Base-by-base conservation (phyloP, 2,329 filamentous ascomycete species). In the Pyrenochaeta sp. region DNA sequence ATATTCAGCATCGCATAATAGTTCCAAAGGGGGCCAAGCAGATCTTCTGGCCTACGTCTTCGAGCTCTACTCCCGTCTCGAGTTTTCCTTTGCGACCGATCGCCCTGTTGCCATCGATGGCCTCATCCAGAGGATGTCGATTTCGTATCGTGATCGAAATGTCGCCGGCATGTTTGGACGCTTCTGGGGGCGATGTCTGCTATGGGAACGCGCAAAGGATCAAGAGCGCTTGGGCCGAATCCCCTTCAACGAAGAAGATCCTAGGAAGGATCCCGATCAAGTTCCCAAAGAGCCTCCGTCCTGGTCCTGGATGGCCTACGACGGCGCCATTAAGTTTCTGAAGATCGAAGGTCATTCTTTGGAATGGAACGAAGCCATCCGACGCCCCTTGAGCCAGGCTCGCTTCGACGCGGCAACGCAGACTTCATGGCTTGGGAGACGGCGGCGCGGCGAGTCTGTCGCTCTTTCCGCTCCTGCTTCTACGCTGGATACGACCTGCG, bases 101-200 rank as follows among this genome's bases (percentile, higher is more conserved):
- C n/a, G 6, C 5, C 29, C 29, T 5, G 17, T 32, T 20, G 29
- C 29, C 11, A 17, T 32, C 29, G 13, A 17, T 11, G 29, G 29
- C 29, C 7, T 32, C 6, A 57, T 70, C 26, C 60, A 53, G n/a
- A n/a, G n/a, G n/a, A n/a, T n/a, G n/a, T 4, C 54, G 68, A 1
- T 46, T 71, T 2, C 31, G 58, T 1, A 15, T 13, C 0, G 48
- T 44, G 2, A 50, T 28, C 26, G 69, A 3, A 24, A 48, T 0
- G 51, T 57, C 0, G 67, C 52, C 17, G 69, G 71, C 0, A 31
- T 72, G 3, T 66, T 72, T 22, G 14, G 28, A 3, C 51, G 54
- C 4, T 38, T 52, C 18, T 39, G 66, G 2, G 48, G 37, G 9
- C 51, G 60, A 4, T 63, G 61, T 27, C 43, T 69, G 2, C 41